Evolutionary conservation across 805 yeast genomes (phyloP), one percentile per base, ranked within the genome.

Genomic region (Naumovozyma baii): DNA sequence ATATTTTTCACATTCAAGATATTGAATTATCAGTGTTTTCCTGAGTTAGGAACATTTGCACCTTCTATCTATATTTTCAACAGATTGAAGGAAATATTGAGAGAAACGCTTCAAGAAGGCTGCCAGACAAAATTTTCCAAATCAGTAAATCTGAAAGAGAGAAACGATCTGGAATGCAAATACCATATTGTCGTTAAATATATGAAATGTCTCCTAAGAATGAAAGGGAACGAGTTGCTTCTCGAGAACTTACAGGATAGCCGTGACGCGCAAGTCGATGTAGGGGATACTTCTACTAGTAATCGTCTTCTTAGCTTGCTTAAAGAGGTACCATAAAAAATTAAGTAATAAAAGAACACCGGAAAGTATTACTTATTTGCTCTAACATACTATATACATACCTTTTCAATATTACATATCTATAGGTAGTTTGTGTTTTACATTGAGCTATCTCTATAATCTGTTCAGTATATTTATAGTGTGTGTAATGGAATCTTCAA

Each of bases 1-100:
- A 59, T 61, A 34, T 74, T 72, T 38, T 53, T 57, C 12, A 44
- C 62, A 5, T 51, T 59, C 20, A 55, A 17, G 20, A 31, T 14
- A 3, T 16, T 38, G 15, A 33, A 22, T 22, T 22, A 22, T 22
- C 26, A 22, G 9, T 7, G 9, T 7, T 10, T 22, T 10, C 26
- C 26, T 10, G 26, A 22, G 10, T 10, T 22, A 10, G 26, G 10
- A 22, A 22, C 26, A 22, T 22, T 22, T 22, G 7, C 26, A 7
- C 26, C 26, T 22, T 10, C 26, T 22, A 22, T 7, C 10, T 22
- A 22, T 22, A 10, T 22, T 7, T 22, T 22, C 26, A 22, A 22
- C 9, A 22, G 26, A 22, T 22, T 22, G 10, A 10, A 7, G 7
- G 7, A 7, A 10, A 22, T 22, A 7, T 10, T 22, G 26, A 22